Conservation (phyloP, 805 yeast species). For the Kodamaea lidongshanica region DNA sequence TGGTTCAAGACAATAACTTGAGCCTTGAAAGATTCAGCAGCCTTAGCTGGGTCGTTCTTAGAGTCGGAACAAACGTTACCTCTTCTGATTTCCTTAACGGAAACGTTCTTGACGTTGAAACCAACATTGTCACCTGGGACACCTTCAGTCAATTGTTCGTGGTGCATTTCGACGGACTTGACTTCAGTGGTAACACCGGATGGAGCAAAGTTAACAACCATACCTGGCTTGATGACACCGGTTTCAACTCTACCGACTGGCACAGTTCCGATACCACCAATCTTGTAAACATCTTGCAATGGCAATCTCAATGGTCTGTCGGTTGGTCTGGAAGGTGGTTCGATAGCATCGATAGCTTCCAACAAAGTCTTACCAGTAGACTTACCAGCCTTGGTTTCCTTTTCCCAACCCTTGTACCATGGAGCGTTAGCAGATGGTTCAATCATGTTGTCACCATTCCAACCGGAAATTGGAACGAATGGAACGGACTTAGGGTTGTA, state of each 20-base stretch:
- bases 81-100: slow-evolving; percentile 84
- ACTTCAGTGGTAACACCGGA: slow-evolving; percentile 87
- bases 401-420: slow-evolving; percentile 84
- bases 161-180: slow-evolving; percentile 86
- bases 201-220: slow-evolving; percentile 86
- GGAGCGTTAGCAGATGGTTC: slow-evolving; percentile 76
- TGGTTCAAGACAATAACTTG: slow-evolving; percentile 85
- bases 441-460: slow-evolving; percentile 93
- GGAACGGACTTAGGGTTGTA: slow-evolving; percentile 76
- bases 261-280: slow-evolving; percentile 88
- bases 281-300: slow-evolving; percentile 88
- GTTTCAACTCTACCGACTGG: slow-evolving; percentile 94
- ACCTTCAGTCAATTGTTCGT: slow-evolving; percentile 73
- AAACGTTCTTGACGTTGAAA: slow-evolving; percentile 85
- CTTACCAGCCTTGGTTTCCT: slow-evolving; percentile 66
- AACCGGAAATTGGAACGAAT: slow-evolving; percentile 88
- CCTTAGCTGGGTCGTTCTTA: slow-evolving; percentile 83
- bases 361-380: slow-evolving; percentile 75
- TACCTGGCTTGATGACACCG: slow-evolving; percentile 87
- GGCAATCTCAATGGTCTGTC: slow-evolving; percentile 87
- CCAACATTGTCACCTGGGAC: slow-evolving; percentile 90
- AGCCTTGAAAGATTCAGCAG: slow-evolving; percentile 69
- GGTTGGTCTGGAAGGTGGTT: slow-evolving; percentile 75
- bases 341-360: slow-evolving; percentile 80
- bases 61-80: slow-evolving; percentile 93